A percentile compares a stretch with the other conserved stretches of the same genome.
phyloP scores from a whole-genome alignment of 1,139 yeast species.

The Candida frijolesensis region DNA sequence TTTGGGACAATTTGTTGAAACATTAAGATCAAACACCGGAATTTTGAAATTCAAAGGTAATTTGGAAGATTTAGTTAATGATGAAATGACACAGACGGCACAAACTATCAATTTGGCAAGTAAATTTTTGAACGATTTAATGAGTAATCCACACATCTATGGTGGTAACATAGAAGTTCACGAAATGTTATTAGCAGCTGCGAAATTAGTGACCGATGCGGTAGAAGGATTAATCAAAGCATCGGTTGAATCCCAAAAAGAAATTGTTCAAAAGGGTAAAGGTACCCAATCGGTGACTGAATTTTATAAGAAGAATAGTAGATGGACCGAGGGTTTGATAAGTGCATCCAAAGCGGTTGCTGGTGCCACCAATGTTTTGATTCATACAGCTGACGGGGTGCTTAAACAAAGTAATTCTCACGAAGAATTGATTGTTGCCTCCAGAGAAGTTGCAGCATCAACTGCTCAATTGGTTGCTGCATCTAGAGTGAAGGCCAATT shows the following conservation, averaged over 20 bases:
- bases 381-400: slow-evolving; percentile 86
- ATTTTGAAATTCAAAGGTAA: slow-evolving; percentile 50
- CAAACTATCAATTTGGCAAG: slow-evolving; percentile 69
- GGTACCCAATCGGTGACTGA: slow-evolving; percentile 71
- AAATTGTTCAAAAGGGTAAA: slow-evolving; percentile 73
- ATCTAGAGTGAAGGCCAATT: slow-evolving; percentile 81
- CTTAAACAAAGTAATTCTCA: slow-evolving; percentile 63
- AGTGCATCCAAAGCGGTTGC: slow-evolving; percentile 93
- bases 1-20: slow-evolving; percentile 58
- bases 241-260: slow-evolving; percentile 81
- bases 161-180: slow-evolving; percentile 71
- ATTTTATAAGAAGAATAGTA: slow-evolving; percentile 82
- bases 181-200: slow-evolving; percentile 76
- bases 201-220: slow-evolving; percentile 80
- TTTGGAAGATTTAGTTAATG: slow-evolving; percentile 69
- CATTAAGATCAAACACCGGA: slow-evolving; percentile 46
- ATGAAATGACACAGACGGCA: slow-evolving; percentile 74
- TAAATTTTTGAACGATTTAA: slow-evolving; percentile 54
- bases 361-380: slow-evolving; percentile 75
- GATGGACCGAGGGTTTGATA: slow-evolving; percentile 94
- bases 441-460: slow-evolving; percentile 90
- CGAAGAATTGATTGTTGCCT: slow-evolving; percentile 86
- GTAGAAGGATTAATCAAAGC: slow-evolving; percentile 72
- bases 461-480: slow-evolving; percentile 94
- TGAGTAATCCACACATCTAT: slow-evolving; percentile 57